Evolutionary conservation across 768 basidiomycete species (phyloP), one percentile per base, ranked within the genome.

Genomic region (Thelephora ganbajun): DNA sequence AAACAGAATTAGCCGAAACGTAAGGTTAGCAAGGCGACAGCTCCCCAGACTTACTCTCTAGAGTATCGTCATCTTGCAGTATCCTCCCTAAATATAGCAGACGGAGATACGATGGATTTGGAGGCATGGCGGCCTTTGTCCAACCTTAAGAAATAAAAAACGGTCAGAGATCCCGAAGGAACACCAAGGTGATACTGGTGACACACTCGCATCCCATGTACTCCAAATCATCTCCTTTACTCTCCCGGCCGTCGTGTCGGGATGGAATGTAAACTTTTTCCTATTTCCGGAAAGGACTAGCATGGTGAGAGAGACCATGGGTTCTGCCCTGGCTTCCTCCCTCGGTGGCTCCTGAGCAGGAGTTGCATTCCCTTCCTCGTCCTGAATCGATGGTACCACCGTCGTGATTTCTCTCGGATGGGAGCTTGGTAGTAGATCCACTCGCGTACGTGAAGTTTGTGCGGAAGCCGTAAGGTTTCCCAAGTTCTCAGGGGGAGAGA

Each of bases 171-270:
- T 51, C 35, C 46, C 54, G 46, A 34, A 11, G 41, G 50, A n/a
- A 26, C 45, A 33, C 34, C 51, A 46, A 9, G 39, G 50, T 34
- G 14, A 14, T 11, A 45, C n/a, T 11, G 6, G 2, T 26, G 26
- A 46, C 19, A 22, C 2, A 33, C 16, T 19, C 11, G 6, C 37
- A 44, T 36, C 30, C 85, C 86, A 89, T 33, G 77, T 73, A 63
- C 80, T 84, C 85, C 86, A 88, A 34, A 80, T 75, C 43, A 89
- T 72, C 64, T 89, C 86, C 63, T 88, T 88, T 23, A 86, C 80
- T 54, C 86, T 69, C 14, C 82, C 83, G 30, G 88, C 66, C 0
- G 83, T 81, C 18, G 74, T 82, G 53, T 77, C 76, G 11, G 83
- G 83, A 23, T 84, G 82, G 53, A 89, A 89, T 0, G 72, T 65